Evolutionary conservation across 2,329 filamentous ascomycete species (phyloP), one percentile per base, ranked within the genome.

Genomic region (Cladophialophora exuberans): DNA sequence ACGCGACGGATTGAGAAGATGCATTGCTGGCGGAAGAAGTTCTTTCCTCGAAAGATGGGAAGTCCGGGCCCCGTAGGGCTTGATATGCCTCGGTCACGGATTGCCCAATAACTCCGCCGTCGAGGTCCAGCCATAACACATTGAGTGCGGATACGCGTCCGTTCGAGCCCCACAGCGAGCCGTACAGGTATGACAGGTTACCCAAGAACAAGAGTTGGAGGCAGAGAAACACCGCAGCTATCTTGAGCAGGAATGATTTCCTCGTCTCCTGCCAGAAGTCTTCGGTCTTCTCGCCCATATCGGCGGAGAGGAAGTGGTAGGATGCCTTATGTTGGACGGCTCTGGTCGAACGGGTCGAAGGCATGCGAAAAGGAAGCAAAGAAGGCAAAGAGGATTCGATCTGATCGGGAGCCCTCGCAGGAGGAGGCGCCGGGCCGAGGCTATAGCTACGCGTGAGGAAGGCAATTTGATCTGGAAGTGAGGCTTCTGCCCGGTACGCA

Each of bases 91-190:
- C 42, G 7, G 65, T 65, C 2, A 74, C 59, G 0, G 72, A 65
- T 13, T 59, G 35, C 0, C 71, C 71, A 22, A 76, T 65, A 0
- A 63, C 60, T 5, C 71, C 70, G 9, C 63, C 66, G 54, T 75
- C 73, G 47, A 73, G 74, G 59, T 75, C 72, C 36, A 75, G 69
- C 25, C 70, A 70, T 6, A 68, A 52, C 11, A 74, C 52, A 15
- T 67, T 66, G 18, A 74, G 56, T 38, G 71, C 69, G 54, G 74
- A 70, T 3, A 63, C 61, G 44, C 70, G 68, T 1, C 50, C 46
- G 2, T 25, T 59, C 42, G 71, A 65, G 20, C 72, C 66, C 57
- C 67, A 74, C 4, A 75, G 54, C 4, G 70, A 66, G 6, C 71
- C 73, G 25, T 71, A 74, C 2, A 73, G 51, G 42, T 72, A 50